Conservation (phyloP, 768 basidiomycete species). For the Agaricus bisporus region DNA sequence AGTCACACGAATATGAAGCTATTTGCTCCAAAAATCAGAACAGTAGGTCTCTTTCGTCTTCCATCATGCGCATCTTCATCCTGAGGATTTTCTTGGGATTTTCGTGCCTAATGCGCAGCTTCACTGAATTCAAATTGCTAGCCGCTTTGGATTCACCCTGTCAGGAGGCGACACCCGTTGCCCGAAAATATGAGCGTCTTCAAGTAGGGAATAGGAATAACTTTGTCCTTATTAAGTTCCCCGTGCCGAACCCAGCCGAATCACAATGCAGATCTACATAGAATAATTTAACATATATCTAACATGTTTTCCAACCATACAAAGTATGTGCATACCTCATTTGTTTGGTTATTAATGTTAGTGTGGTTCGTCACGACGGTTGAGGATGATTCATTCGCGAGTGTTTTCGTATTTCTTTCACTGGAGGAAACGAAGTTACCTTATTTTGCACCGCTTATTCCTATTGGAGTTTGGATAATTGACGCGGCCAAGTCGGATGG, state of each 20-base stretch:
- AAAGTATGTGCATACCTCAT: constrained; percentile 26
- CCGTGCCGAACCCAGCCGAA: constrained; percentile 45
- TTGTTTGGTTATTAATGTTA: neutral
- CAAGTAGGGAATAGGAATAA: constrained; percentile 50
- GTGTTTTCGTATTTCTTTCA: constrained; percentile 39
- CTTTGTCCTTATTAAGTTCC: constrained; percentile 53
- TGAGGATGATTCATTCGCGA: neutral
- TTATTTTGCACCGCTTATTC: constrained; percentile 49
- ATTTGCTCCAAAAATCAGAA: neutral
- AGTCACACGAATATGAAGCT: neutral
- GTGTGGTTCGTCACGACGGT: constrained; percentile 26
- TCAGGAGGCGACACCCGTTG: constrained; percentile 46
- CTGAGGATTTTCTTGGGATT: neutral
- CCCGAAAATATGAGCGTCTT: constrained; percentile 32
- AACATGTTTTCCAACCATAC: constrained; percentile 41
- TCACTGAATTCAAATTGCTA: constrained; percentile 40
- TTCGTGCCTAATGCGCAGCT: constrained; percentile 6
- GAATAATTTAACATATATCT: constrained; percentile 55
- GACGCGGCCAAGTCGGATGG: constrained; percentile 39
- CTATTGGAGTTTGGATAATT: constrained; percentile 61
- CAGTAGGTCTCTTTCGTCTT: neutral
- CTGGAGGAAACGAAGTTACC: constrained; percentile 52
- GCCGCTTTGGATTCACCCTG: constrained; percentile 42
- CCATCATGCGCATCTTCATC: neutral
- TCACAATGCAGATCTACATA: constrained; percentile 49